These are phyloP conservation scores for Anastatica hierochuntica DNA, from an alignment of 345 rosid genomes.

Conservation along the genomic window DNA sequence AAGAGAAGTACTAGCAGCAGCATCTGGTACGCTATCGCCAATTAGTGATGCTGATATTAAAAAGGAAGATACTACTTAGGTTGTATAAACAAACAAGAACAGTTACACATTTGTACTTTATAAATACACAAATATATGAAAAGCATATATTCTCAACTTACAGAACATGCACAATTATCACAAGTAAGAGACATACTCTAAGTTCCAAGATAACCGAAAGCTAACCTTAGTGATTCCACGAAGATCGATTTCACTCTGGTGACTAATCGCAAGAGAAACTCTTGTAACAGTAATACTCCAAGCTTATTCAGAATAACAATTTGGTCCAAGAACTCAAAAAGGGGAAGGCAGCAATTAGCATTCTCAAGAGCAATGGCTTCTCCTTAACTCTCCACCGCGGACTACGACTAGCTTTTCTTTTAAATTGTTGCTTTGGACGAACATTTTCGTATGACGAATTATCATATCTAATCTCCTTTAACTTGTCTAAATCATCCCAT, in stretches of 20 bases:
- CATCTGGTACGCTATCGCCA: conserved; percentile 20
- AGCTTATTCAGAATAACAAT: conserved; percentile 39
- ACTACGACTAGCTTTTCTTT: conserved; percentile 37
- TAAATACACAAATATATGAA: conserved; percentile 3
- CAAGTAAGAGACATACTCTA: neutral
- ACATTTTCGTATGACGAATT: conserved; percentile 12
- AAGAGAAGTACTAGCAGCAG: conserved; percentile 2
- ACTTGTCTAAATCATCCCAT: conserved; percentile 70
- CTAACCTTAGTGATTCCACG: conserved; percentile 18
- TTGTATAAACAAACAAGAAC: conserved; percentile 12
- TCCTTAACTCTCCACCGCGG: conserved; percentile 55
- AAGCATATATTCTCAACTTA: conserved; percentile 21
- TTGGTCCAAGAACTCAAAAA: conserved; percentile 65
- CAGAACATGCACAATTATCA: conserved; percentile 6
- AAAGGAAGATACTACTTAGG: neutral
- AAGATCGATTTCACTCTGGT: neutral
- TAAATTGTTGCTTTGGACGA: conserved; percentile 18
- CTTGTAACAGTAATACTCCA: conserved; percentile 6
- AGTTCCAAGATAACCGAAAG: conserved; percentile 14
- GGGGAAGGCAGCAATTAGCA: conserved; percentile 63
- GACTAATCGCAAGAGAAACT: neutral
- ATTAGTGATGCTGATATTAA: conserved; percentile 1
- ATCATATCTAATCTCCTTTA: conserved; percentile 14
- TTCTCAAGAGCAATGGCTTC: conserved; percentile 50
- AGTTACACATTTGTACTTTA: conserved; percentile 6